Conservation (phyloP, 495 filamentous ascomycete genomes). For the Tuber melanosporum region DNA sequence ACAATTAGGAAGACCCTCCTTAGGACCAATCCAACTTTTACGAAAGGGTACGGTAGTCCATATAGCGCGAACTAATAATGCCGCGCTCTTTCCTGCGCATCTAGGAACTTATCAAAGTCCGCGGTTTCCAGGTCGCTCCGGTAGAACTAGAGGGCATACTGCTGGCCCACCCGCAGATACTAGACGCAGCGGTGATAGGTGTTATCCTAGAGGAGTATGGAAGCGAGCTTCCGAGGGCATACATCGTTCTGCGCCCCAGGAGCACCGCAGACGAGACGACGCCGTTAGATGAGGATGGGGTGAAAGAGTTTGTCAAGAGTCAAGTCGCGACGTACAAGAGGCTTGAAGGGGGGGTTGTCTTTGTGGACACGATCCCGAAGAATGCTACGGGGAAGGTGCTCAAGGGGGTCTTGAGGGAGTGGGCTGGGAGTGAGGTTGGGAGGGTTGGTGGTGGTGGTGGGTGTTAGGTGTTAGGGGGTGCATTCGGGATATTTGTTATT, state of each 20-base stretch:
- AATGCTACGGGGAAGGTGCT: constrained; percentile 60
- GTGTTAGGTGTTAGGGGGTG: neutral
- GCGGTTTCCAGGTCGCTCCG: constrained; percentile 44
- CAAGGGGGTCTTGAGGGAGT: constrained; percentile 49
- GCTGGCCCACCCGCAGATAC: constrained; percentile 52
- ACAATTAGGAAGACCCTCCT: neutral
- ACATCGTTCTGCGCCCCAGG: constrained; percentile 38
- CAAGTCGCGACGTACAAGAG: constrained; percentile 55
- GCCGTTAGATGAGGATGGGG: constrained; percentile 45
- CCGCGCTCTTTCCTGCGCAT: constrained; percentile 5
- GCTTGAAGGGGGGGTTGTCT: constrained; percentile 58
- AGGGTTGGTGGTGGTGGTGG: neutral
- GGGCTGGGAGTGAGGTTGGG: constrained; percentile 32
- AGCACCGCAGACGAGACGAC: constrained; percentile 4
- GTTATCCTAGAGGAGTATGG: constrained; percentile 45
- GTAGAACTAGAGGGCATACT: constrained; percentile 59
- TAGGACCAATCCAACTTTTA: neutral
- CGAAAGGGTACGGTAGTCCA: neutral
- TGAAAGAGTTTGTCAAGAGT: constrained; percentile 44
- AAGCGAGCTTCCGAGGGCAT: constrained; percentile 58
- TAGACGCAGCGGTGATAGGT: constrained; percentile 54
- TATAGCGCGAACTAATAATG: neutral
- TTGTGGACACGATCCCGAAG: constrained; percentile 58
- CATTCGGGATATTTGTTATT: neutral
- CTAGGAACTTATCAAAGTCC: constrained; percentile 51